A percentile compares a stretch with the other conserved stretches of the same genome.
phyloP scores from a whole-genome alignment of 2,329 filamentous ascomycete species.

The Ascochyta viciae-villosae region DNA sequence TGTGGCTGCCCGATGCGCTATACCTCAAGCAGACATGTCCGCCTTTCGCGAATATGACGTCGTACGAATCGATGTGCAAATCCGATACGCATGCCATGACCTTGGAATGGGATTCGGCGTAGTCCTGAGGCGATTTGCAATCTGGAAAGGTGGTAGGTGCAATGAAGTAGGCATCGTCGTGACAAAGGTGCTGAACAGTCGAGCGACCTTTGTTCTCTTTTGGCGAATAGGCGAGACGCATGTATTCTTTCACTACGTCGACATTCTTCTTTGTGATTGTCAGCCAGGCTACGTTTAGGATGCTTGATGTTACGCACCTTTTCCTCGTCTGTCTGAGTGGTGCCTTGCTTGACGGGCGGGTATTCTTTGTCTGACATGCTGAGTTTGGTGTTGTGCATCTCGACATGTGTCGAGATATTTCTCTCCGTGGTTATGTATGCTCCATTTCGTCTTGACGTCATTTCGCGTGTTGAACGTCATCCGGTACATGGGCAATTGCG shows the following conservation, averaged over 20 bases:
- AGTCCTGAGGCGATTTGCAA: slow-evolving; percentile 48
- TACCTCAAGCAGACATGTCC: slow-evolving; percentile 47
- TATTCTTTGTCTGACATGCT: slow-evolving; percentile 13
- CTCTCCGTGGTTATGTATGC: not conserved
- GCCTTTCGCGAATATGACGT: slow-evolving; percentile 47
- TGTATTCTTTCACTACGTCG: slow-evolving; percentile 46
- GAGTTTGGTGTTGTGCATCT: not conserved
- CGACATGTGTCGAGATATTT: not conserved
- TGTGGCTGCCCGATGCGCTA: slow-evolving; percentile 48
- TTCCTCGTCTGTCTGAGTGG: slow-evolving; percentile 15
- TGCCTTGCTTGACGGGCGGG: slow-evolving; percentile 17
- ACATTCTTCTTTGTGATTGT: slow-evolving; percentile 38
- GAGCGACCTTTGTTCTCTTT: slow-evolving; percentile 43
- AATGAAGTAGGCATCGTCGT: slow-evolving; percentile 42
- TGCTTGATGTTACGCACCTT: not conserved
- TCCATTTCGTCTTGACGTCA: slow-evolving; percentile 15
- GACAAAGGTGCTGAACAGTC: slow-evolving; percentile 46
- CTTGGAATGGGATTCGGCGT: slow-evolving; percentile 47
- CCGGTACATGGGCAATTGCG: not conserved
- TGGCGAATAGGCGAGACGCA: slow-evolving; percentile 49
- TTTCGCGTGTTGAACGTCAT: not conserved
- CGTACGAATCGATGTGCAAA: slow-evolving; percentile 47
- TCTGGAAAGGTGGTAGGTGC: slow-evolving; percentile 50
- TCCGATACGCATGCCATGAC: slow-evolving; percentile 47
- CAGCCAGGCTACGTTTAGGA: not conserved